phyloP scores from a whole-genome alignment of 441 rosid genomes.

The Kokia cookei region DNA sequence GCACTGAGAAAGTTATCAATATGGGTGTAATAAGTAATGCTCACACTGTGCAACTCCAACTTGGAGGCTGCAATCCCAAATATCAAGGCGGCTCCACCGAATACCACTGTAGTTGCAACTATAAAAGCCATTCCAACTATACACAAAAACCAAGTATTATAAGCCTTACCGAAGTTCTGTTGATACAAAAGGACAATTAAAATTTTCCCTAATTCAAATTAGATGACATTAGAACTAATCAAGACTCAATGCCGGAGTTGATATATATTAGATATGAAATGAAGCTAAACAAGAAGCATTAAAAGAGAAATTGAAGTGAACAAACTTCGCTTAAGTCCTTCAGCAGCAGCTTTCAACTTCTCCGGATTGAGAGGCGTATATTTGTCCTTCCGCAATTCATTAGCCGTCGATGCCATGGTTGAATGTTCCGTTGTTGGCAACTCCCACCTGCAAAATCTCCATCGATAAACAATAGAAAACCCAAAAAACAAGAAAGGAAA shows the following conservation, averaged over 20 bases:
- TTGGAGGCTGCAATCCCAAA: conserved; percentile 56
- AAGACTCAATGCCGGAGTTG: neutral
- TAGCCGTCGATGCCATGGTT: conserved; percentile 71
- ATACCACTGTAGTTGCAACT: conserved; percentile 64
- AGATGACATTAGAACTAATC: neutral
- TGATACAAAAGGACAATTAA: neutral
- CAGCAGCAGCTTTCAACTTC: conserved; percentile 79
- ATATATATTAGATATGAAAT: neutral
- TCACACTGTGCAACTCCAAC: conserved; percentile 54
- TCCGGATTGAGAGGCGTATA: conserved; percentile 51
- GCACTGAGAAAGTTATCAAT: neutral
- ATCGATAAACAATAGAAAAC: neutral
- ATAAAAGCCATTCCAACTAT: conserved; percentile 86
- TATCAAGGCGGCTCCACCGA: conserved; percentile 65
- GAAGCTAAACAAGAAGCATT: too few species aligned
- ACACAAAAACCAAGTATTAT: neutral
- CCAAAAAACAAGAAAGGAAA: neutral
- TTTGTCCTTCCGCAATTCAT: conserved; percentile 62
- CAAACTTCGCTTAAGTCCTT: conserved; percentile 67
- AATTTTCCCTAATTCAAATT: neutral
- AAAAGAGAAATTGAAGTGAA: neutral
- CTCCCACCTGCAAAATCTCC: conserved; percentile 56
- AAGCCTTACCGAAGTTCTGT: neutral
- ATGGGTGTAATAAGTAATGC: conserved; percentile 5
- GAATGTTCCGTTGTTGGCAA: conserved; percentile 49